Conservation (phyloP, 164 flowering plant species). For the Akebia trifoliata region DNA sequence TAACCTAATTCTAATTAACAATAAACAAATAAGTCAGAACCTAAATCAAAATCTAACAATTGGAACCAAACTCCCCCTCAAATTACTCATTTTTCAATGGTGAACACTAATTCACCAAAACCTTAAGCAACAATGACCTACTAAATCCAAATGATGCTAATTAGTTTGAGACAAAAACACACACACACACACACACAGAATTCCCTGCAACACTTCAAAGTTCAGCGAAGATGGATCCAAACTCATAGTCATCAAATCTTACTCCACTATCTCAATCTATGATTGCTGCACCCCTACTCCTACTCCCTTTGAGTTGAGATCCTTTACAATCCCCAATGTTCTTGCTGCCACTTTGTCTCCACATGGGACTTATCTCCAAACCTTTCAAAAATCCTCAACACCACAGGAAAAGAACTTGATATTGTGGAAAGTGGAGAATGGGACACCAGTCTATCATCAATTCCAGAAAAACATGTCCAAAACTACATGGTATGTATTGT, state of each 20-base stretch:
- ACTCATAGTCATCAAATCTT: slow-evolving; percentile 66
- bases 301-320: slow-evolving; percentile 46
- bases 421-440: slow-evolving; percentile 59
- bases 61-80: too few relatives aligned
- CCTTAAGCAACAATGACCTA: too few relatives aligned
- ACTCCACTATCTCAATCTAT: slow-evolving; percentile 47
- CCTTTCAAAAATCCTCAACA: slow-evolving; percentile 66
- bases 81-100: too few relatives aligned
- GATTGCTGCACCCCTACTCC: slow-evolving; percentile 46
- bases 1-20: too few relatives aligned
- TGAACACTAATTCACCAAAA: too few relatives aligned
- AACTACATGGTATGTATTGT: slow-evolving; percentile 73
- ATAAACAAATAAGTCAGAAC: too few relatives aligned
- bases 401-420: slow-evolving; percentile 81
- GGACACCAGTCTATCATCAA: slow-evolving; percentile 53
- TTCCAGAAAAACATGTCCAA: slow-evolving; percentile 85
- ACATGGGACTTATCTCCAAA: slow-evolving; percentile 77
- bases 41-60: too few relatives aligned
- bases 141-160: too few relatives aligned
- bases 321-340: slow-evolving; percentile 56
- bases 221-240: slow-evolving; percentile 79
- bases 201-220: slow-evolving; percentile 51
- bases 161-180: too few relatives aligned
- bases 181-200: too few relatives aligned
- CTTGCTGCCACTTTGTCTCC: slow-evolving; percentile 74